These are phyloP conservation scores for Parathielavia hyrcaniae DNA, from an alignment of 495 filamentous ascomycete genomes.

Conservation along the genomic window DNA sequence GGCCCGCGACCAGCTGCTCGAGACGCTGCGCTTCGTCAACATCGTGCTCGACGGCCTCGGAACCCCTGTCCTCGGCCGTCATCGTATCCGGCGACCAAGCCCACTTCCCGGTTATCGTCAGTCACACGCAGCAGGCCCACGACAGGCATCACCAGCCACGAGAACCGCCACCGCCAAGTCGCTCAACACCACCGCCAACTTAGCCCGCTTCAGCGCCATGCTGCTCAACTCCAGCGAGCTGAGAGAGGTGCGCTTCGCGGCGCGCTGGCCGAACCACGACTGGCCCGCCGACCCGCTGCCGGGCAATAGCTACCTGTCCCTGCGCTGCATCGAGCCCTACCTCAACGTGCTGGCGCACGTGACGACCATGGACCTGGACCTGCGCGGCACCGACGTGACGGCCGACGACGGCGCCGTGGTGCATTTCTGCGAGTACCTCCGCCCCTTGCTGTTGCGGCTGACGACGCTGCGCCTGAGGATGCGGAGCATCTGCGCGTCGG, in stretches of 20 bases:
- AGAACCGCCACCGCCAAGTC: not conserved
- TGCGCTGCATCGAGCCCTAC: conserved; percentile 15
- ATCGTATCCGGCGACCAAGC: no score
- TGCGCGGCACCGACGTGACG: conserved; percentile 15
- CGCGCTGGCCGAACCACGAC: conserved; percentile 11
- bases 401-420: not conserved
- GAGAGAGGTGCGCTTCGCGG: conserved; percentile 10
- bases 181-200: conserved; percentile 18
- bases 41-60: conserved; percentile 19
- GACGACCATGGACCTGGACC: conserved; percentile 21
- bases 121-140: not conserved
- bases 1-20: conserved; percentile 9
- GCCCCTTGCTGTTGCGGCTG: conserved; percentile 14
- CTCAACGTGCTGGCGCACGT: conserved; percentile 14
- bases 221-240: conserved; percentile 19
- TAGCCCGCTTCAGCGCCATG: conserved; percentile 12
- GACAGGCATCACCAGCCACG: not conserved
- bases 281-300: conserved; percentile 19
- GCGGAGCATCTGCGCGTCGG: conserved; percentile 15
- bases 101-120: no score
- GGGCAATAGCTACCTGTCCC: conserved; percentile 8
- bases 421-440: conserved; percentile 18
- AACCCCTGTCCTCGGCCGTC: not conserved
- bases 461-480: conserved; percentile 7
- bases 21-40: conserved; percentile 16